phyloP scores from a whole-genome alignment of 2,329 filamentous ascomycete species.

The Emmonsiellopsis sp. region DNA sequence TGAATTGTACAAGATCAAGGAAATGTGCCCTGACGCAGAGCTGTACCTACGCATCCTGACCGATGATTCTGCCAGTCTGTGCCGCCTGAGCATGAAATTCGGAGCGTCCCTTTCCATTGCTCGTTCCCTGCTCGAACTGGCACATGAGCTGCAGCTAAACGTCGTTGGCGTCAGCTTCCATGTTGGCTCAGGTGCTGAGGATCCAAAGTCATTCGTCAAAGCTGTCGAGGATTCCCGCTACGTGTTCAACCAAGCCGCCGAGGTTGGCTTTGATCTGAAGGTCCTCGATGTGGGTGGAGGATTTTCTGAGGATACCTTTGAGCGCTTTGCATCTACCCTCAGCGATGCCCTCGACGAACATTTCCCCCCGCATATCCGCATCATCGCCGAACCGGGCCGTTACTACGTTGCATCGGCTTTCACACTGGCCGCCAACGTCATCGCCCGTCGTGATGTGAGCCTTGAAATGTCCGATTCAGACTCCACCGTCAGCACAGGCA shows the following conservation, averaged over 20 bases:
- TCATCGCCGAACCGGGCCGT: constrained; percentile 93
- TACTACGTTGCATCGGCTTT: constrained; percentile 94
- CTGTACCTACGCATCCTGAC: constrained; percentile 91
- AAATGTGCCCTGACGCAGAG: constrained; percentile 79
- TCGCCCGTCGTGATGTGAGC: constrained; percentile 76
- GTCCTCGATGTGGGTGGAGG: constrained; percentile 92
- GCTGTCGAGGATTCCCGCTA: constrained; percentile 80
- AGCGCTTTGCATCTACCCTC: constrained; percentile 76
- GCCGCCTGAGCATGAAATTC: constrained; percentile 94
- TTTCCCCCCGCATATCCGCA: constrained; percentile 71
- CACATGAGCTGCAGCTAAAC: constrained; percentile 73
- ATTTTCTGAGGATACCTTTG: constrained; percentile 84
- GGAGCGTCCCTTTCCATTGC: constrained; percentile 82
- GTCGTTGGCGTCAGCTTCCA: constrained; percentile 97
- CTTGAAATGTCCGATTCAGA: constrained; percentile 11
- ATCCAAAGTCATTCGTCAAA: constrained; percentile 83
- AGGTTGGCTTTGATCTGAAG: constrained; percentile 69
- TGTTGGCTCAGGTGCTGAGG: constrained; percentile 90
- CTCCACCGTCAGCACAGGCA: constrained; percentile 47
- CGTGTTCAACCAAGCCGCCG: constrained; percentile 77
- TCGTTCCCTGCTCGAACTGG: constrained; percentile 65
- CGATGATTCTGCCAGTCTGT: constrained; percentile 89
- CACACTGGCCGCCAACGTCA: constrained; percentile 90
- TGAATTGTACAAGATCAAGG: constrained; percentile 95
- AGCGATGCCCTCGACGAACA: constrained; percentile 73